These are phyloP conservation scores for Tolypocladium cylindrosporum DNA, from an alignment of 2,329 filamentous ascomycete species.

Conservation along the genomic window DNA sequence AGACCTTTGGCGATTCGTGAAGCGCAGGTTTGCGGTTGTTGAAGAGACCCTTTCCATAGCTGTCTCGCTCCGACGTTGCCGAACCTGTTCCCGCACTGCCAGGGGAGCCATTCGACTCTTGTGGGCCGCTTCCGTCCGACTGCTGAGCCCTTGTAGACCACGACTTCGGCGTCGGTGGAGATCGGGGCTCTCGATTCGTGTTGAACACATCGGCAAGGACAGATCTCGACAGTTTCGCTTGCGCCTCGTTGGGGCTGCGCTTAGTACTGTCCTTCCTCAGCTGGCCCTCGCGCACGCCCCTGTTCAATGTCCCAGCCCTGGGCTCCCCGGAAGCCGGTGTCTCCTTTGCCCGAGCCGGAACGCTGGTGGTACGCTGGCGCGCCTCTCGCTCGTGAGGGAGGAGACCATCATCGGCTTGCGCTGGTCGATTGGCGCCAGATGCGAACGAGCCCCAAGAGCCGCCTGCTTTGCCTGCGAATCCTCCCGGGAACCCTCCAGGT, in stretches of 20 bases:
- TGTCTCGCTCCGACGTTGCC: not conserved
- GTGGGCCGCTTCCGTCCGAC: not conserved
- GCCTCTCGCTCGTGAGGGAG: slow-evolving; percentile 29
- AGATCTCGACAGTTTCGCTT: slow-evolving; percentile 13
- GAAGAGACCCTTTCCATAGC: not conserved
- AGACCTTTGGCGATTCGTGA: slow-evolving; percentile 1
- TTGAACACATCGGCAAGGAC: slow-evolving; percentile 23
- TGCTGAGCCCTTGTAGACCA: slow-evolving; percentile 12
- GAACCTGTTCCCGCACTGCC: not conserved
- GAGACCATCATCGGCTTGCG: slow-evolving; percentile 11
- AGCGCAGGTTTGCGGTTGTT: not conserved
- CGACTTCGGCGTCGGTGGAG: slow-evolving; percentile 14
- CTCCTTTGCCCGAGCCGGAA: not conserved
- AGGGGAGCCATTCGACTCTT: not conserved
- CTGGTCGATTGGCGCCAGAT: slow-evolving; percentile 1
- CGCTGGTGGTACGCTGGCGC: slow-evolving; percentile 14
- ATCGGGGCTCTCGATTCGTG: slow-evolving; percentile 13
- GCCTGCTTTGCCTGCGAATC: slow-evolving; percentile 10
- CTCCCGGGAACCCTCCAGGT: slow-evolving; percentile 14
- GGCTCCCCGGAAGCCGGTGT: not conserved
- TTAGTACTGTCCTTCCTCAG: not conserved
- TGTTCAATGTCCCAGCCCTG: not conserved
- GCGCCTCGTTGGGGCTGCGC: slow-evolving; percentile 2
- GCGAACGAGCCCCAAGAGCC: slow-evolving; percentile 11
- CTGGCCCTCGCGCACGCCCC: not conserved